Evolutionary conservation across 345 rosid genomes (phyloP).

Genomic region (Bruguiera gymnorhiza): DNA sequence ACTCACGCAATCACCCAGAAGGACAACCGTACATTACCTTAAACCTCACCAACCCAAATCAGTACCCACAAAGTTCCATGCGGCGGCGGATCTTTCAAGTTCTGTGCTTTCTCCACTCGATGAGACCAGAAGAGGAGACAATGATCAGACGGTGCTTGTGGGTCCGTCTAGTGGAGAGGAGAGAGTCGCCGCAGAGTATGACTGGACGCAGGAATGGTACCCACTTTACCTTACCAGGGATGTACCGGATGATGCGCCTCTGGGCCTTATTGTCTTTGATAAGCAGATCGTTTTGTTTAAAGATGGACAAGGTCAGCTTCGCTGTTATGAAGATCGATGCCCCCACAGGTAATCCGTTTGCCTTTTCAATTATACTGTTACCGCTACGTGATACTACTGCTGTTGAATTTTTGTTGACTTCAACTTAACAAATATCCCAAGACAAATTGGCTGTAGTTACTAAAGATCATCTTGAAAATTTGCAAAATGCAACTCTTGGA

Average conservation of each 20-base stretch:
- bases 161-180: conserved; percentile 35
- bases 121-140: conserved; percentile 21
- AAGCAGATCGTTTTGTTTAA: conserved; percentile 71
- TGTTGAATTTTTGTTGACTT: too few species aligned
- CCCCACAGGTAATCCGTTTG: conserved; percentile 64
- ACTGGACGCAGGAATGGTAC: conserved; percentile 95
- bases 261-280: conserved; percentile 82
- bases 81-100: conserved; percentile 30
- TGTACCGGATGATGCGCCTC: conserved; percentile 85
- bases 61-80: conserved; percentile 19
- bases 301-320: conserved; percentile 62
- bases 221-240: conserved; percentile 78
- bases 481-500: too few species aligned
- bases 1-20: background rate
- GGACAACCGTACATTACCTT: background rate
- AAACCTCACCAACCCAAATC: background rate
- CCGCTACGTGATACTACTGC: too few species aligned
- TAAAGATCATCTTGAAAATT: too few species aligned
- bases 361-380: too few species aligned
- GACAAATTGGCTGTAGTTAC: too few species aligned
- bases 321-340: conserved; percentile 84
- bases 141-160: conserved; percentile 23
- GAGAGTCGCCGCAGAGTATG: conserved; percentile 55
- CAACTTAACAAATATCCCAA: too few species aligned
- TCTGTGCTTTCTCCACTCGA: conserved; percentile 2